Conservation (phyloP, 805 yeast species). For the Ogataea pini region DNA sequence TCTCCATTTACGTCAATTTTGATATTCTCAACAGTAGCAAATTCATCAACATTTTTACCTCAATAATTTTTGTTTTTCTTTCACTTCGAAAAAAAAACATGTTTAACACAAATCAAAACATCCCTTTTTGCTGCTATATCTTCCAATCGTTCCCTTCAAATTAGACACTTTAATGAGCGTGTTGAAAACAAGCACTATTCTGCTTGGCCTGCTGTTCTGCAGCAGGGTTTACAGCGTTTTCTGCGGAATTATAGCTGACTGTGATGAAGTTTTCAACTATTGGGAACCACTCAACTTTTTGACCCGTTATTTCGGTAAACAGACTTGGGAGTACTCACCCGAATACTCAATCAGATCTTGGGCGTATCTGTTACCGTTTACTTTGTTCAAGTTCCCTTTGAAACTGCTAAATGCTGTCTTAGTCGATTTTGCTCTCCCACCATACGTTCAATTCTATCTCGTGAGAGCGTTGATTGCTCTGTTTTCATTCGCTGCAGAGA, state of each 20-base stretch:
- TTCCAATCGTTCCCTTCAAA: neutral
- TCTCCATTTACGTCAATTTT: too few species aligned
- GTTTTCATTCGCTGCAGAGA: conserved; percentile 52
- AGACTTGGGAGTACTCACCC: conserved; percentile 97
- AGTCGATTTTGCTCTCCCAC: conserved; percentile 15
- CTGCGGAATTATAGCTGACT: conserved; percentile 76
- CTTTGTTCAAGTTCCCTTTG: conserved; percentile 28
- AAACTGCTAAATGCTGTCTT: conserved; percentile 9
- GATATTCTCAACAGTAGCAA: neutral
- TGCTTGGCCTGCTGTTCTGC: conserved; percentile 26
- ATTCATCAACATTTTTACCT: neutral
- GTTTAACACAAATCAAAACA: neutral
- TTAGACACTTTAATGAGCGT: neutral
- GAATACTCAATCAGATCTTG: conserved; percentile 85
- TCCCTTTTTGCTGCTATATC: neutral
- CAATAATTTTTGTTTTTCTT: neutral
- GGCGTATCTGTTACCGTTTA: conserved; percentile 63
- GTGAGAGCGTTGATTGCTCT: conserved; percentile 48
- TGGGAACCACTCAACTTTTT: conserved; percentile 91
- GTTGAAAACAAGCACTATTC: conserved; percentile 9
- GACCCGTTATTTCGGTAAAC: conserved; percentile 81
- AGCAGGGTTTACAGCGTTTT: conserved; percentile 44
- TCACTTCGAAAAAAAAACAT: neutral
- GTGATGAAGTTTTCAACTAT: conserved; percentile 90
- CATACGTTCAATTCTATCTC: conserved; percentile 48